phyloP scores from a whole-genome alignment of 306 rosid species.

The Trichosanthes truncata region DNA sequence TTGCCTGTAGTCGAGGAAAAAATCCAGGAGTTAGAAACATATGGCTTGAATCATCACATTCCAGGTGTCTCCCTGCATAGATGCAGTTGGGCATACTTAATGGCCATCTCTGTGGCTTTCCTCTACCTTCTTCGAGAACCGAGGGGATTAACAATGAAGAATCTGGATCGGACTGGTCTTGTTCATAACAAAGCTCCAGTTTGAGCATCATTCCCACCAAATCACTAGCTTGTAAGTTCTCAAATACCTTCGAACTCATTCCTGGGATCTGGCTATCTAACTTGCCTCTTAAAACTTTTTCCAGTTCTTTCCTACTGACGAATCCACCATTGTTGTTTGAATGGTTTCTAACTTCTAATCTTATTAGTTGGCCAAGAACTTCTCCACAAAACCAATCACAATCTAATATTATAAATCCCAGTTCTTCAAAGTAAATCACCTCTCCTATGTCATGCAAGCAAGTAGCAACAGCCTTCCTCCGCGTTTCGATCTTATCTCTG shows the following conservation, averaged over 20 bases:
- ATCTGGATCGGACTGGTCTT: conserved; percentile 60
- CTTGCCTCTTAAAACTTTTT: conserved; percentile 66
- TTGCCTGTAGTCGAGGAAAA: conserved; percentile 89
- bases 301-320: conserved; percentile 61
- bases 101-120: conserved; percentile 75
- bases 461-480: conserved; percentile 62
- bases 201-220: conserved; percentile 94
- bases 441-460: conserved; percentile 90
- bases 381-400: conserved; percentile 93
- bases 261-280: conserved; percentile 79
- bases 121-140: conserved; percentile 89
- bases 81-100: conserved; percentile 44
- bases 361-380: conserved; percentile 69
- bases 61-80: conserved; percentile 74
- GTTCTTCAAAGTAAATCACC: conserved; percentile 69
- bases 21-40: conserved; percentile 84
- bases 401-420: conserved; percentile 72
- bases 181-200: conserved; percentile 81
- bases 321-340: conserved; percentile 56
- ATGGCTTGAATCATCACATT: conserved; percentile 94
- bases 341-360: conserved; percentile 49
- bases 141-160: conserved; percentile 67
- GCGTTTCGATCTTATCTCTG: conserved; percentile 51
- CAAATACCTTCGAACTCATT: conserved; percentile 70
- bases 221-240: conserved; percentile 75